phyloP scores from a whole-genome alignment of 805 yeast species.

The Hagleromyces aurorensis region DNA sequence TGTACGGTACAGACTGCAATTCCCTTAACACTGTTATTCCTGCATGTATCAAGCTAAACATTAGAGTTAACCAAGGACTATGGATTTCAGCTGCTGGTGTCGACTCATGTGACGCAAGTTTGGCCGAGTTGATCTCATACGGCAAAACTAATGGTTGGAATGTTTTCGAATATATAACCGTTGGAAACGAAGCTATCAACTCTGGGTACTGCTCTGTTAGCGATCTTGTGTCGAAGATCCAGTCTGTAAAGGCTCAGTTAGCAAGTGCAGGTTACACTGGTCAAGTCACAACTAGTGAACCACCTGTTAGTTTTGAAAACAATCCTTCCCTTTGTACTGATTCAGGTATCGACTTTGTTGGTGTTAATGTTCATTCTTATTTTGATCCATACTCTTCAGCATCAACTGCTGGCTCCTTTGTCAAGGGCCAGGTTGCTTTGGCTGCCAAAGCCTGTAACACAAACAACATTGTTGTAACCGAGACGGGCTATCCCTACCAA shows the following conservation, averaged over 20 bases:
- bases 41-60: slow-evolving; percentile 47
- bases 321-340: slow-evolving; percentile 62
- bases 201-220: slow-evolving; percentile 51
- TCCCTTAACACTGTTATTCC: slow-evolving; percentile 60
- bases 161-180: slow-evolving; percentile 64
- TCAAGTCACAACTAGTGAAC: slow-evolving; percentile 75
- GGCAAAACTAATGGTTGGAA: slow-evolving; percentile 57
- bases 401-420: slow-evolving; percentile 60
- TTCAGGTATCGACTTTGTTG: slow-evolving; percentile 72
- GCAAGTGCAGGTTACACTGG: slow-evolving; percentile 70
- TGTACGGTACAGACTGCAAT: slow-evolving; percentile 85
- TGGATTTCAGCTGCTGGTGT: slow-evolving; percentile 66
- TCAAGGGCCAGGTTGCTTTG: slow-evolving; percentile 51
- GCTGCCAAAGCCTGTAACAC: slow-evolving; percentile 49
- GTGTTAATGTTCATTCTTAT: slow-evolving; percentile 81
- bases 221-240: slow-evolving; percentile 58
- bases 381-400: slow-evolving; percentile 62
- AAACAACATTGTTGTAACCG: slow-evolving; percentile 56
- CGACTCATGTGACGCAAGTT: slow-evolving; percentile 57
- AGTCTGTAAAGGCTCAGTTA: slow-evolving; percentile 52
- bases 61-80: slow-evolving; percentile 78
- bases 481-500: slow-evolving; percentile 81
- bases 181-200: slow-evolving; percentile 84
- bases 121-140: slow-evolving; percentile 44
- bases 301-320: slow-evolving; percentile 63